Base-by-base conservation (phyloP, 164 flowering plant species). In the Macadamia integrifolia region DNA sequence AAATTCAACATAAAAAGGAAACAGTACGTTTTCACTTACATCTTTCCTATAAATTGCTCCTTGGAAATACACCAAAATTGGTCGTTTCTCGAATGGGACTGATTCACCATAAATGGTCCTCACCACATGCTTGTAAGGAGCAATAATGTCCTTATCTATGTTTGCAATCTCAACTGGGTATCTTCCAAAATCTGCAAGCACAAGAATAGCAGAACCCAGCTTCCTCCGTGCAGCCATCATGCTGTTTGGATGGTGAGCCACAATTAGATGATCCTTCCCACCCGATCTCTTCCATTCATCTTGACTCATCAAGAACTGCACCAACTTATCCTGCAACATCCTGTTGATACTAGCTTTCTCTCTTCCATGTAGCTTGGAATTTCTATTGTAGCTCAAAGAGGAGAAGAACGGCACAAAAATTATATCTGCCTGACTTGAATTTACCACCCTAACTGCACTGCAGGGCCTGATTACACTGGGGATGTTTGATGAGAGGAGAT, bases 221-320 rank as follows among this genome's bases (percentile, higher is more conserved):
- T 82, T 81, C 59, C 60, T 74, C 75, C 96, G 84, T 29, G 86
- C 89, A 69, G 71, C 72, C 68, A 88, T 72, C 90, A 92, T 76
- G 74, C 98, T 94, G 70, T 92, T 94, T 29, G 99, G 99, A 80
- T 94, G 99, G 71, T 94, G 98, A 5, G 97, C 95, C 13, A 94
- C 77, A 32, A 94, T 85, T 23, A 92, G 11, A 74, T 95, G 99
- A 75, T 95, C 76, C 75, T 75, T 82, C 61, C 98, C 97, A 14
- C 81, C 87, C 4, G 53, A 48, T 48, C 79, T 72, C 67, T 82
- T 92, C 98, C 99, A 92, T 71, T 90, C 98, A 31, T 84, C 78
- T 60, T 64, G 76, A 48, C 71, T 64, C 71, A 62, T 75, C 78
- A 95, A 71, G 72, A 86, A 88, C 65, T 83, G 40, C 61, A 89